These are phyloP conservation scores for Penicillium sp. DNA, from an alignment of 2,329 filamentous ascomycete species.

Conservation along the genomic window DNA sequence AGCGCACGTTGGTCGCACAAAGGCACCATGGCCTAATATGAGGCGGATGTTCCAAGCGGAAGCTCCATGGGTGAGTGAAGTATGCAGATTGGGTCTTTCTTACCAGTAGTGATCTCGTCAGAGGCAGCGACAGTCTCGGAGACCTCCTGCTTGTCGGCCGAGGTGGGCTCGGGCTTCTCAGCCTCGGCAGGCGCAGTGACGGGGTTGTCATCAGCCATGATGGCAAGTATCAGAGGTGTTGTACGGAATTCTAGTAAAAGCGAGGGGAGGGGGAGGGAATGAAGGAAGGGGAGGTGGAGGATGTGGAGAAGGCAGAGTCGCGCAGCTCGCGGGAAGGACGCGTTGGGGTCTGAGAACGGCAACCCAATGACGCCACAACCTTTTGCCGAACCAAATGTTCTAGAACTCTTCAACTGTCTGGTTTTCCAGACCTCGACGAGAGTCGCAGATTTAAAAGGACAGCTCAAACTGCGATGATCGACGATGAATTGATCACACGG, in stretches of 20 bases:
- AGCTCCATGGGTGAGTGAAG: not conserved
- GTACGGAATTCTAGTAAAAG: conserved; percentile 16
- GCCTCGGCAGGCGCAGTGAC: conserved; percentile 31
- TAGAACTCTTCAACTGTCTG: not conserved
- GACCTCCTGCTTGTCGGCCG: conserved; percentile 28
- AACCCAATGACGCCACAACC: conserved; percentile 24
- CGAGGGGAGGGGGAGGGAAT: conserved; percentile 14
- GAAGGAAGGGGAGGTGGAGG: conserved; percentile 21
- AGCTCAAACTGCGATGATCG: not conserved
- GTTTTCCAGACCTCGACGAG: not conserved
- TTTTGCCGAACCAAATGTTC: not conserved
- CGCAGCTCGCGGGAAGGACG: conserved; percentile 30
- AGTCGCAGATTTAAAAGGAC: not conserved
- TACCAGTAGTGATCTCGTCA: conserved; percentile 21
- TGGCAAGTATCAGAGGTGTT: conserved; percentile 19
- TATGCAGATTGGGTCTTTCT: conserved; percentile 5
- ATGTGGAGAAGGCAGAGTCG: conserved; percentile 30
- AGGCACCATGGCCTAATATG: not conserved
- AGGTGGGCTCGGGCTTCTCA: conserved; percentile 33
- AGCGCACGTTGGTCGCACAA: conserved; percentile 22
- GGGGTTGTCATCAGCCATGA: conserved; percentile 42
- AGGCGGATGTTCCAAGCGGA: not conserved
- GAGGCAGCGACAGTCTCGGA: conserved; percentile 20
- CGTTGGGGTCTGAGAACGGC: conserved; percentile 21
- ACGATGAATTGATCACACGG: not conserved